Percentiles rank a stretch among this genome's conserved stretches.
Evolutionary conservation across 805 yeast genomes (phyloP).

Genomic region (Sungouiella thailandica): DNA sequence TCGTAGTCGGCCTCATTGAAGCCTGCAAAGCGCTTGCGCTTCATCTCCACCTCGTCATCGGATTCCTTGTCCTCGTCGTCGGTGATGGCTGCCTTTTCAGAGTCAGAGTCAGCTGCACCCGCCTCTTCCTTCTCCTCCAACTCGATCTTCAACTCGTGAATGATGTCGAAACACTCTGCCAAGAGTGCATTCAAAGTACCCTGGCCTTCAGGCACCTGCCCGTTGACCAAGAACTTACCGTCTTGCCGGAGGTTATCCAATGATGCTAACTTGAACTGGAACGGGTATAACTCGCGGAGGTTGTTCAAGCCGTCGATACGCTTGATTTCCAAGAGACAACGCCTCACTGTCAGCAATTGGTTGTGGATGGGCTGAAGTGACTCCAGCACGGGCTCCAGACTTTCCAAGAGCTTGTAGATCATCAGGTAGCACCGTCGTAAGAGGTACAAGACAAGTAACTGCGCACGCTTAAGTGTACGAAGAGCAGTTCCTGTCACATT

Average conservation of each 20-base stretch:
- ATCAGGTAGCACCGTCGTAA: constrained; percentile 88
- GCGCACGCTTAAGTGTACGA: constrained; percentile 26
- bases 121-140: constrained; percentile 56
- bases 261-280: constrained; percentile 88
- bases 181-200: constrained; percentile 87
- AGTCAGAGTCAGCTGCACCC: constrained; percentile 8
- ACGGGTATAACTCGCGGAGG: constrained; percentile 89
- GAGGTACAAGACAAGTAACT: constrained; percentile 60
- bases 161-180: constrained; percentile 91
- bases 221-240: constrained; percentile 87
- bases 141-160: constrained; percentile 86
- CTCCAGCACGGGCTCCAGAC: constrained; percentile 94
- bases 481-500: constrained; percentile 14
- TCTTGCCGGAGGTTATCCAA: constrained; percentile 82
- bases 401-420: constrained; percentile 81
- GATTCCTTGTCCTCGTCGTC: constrained; percentile 24
- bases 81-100: constrained; percentile 10
- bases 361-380: constrained; percentile 90
- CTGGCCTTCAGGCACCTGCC: constrained; percentile 95
- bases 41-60: constrained; percentile 42
- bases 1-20: constrained; percentile 44
- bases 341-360: constrained; percentile 85
- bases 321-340: constrained; percentile 85
- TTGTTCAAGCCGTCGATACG: constrained; percentile 88
- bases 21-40: constrained; percentile 38